Conservation (phyloP, 306 rosid genomes). For the Medicago truncatula region MtrunA17r5.0-ANR NC_053046.1:8257001-8257500, state of each 20-base stretch:
- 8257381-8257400: constrained; percentile 92
- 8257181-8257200: constrained; percentile 43
- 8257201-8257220: constrained; percentile 51
- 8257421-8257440: constrained; percentile 76
- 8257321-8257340: constrained; percentile 94
- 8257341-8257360: constrained; percentile 91
- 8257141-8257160: constrained; percentile 58
- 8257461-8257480: constrained; percentile 96
- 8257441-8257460: constrained; percentile 96
- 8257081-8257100: constrained; percentile 67
- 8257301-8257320: constrained; percentile 95
- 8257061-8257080: constrained; percentile 79
- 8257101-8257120: constrained; percentile 57
- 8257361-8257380: constrained; percentile 88
- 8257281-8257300: constrained; percentile 97
- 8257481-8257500: constrained; percentile 51
- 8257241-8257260: constrained; percentile 22
- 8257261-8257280: constrained; percentile 31
- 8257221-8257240: constrained; percentile 31
- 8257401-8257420: constrained; percentile 99
- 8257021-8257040: constrained; percentile 81
- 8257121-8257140: constrained; percentile 55
- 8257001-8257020: constrained; percentile 57
- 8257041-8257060: constrained; percentile 75
- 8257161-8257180: constrained; percentile 42